These are phyloP conservation scores for Triglochin maritima DNA, from an alignment of 106 monocot genomes.

Conservation along the genomic window DNA sequence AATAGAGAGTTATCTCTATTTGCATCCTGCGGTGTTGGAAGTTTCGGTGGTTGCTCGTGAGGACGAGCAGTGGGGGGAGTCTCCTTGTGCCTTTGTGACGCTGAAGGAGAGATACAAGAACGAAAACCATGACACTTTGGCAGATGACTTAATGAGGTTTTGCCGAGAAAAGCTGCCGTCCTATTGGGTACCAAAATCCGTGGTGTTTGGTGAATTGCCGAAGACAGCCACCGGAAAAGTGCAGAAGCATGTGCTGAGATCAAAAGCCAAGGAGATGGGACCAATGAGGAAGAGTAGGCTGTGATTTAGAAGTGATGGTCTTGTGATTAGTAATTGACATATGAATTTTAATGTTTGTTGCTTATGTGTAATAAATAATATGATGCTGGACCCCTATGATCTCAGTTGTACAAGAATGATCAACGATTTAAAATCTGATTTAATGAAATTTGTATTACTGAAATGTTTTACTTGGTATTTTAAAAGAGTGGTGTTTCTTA, in stretches of 20 bases:
- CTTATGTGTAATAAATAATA: no score
- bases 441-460: no score
- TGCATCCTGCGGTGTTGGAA: slow-evolving; percentile 23
- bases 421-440: no score
- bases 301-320: not conserved
- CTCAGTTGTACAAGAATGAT: no score
- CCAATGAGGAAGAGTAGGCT: slow-evolving; percentile 9
- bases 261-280: slow-evolving; percentile 20
- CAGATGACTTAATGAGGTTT: slow-evolving; percentile 16
- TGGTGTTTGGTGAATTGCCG: slow-evolving; percentile 16
- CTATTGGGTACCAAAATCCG: slow-evolving; percentile 22
- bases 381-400: no score
- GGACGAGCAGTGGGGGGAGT: slow-evolving; percentile 28
- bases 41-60: slow-evolving; percentile 17
- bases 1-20: slow-evolving; percentile 15
- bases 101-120: not conserved
- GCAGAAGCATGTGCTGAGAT: slow-evolving; percentile 20
- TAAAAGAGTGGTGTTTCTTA: no score
- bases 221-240: slow-evolving; percentile 28
- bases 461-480: no score
- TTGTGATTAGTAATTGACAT: no score
- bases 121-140: slow-evolving; percentile 2
- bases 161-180: slow-evolving; percentile 18
- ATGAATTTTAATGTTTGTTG: no score
- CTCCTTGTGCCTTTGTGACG: slow-evolving; percentile 21